These are phyloP conservation scores for Nymphaea colorata DNA, from an alignment of 164 flowering plant genomes.

Conservation along the genomic window DNA sequence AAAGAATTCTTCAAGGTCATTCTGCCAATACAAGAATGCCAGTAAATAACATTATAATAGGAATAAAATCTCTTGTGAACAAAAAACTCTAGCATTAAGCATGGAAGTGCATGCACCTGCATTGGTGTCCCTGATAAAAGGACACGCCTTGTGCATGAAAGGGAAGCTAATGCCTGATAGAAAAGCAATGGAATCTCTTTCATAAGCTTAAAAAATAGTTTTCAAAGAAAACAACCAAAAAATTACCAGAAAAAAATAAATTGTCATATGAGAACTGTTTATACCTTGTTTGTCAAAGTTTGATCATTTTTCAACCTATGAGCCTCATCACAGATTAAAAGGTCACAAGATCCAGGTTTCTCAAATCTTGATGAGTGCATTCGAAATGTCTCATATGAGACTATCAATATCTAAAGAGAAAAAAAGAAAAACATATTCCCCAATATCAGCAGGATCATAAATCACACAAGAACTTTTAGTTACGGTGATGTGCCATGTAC, in stretches of 20 bases:
- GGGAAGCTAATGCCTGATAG: constrained; percentile 81
- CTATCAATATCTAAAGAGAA: constrained; percentile 59
- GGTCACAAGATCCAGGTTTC: constrained; percentile 73
- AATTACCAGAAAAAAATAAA: background rate
- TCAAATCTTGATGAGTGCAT: constrained; percentile 85
- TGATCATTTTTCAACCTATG: constrained; percentile 96
- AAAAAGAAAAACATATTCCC: background rate
- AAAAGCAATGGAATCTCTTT: background rate
- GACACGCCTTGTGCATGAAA: constrained; percentile 78
- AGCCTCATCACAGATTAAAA: constrained; percentile 97
- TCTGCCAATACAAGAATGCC: constrained; percentile 27
- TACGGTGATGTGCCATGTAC: background rate
- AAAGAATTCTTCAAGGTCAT: constrained; percentile 96
- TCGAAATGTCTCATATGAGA: constrained; percentile 97
- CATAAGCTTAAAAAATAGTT: no score
- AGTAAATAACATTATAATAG: no score
- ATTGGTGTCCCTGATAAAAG: constrained; percentile 95
- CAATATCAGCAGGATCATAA: background rate
- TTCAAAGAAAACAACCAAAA: background rate
- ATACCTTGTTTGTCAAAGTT: constrained; percentile 87
- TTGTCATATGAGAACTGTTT: background rate
- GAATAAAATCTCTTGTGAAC: background rate
- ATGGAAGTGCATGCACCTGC: constrained; percentile 49
- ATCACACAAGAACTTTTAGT: background rate
- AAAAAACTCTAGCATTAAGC: background rate